phyloP scores from a whole-genome alignment of 257 asterid genomes.

The Nicotiana noctiflora region DNA sequence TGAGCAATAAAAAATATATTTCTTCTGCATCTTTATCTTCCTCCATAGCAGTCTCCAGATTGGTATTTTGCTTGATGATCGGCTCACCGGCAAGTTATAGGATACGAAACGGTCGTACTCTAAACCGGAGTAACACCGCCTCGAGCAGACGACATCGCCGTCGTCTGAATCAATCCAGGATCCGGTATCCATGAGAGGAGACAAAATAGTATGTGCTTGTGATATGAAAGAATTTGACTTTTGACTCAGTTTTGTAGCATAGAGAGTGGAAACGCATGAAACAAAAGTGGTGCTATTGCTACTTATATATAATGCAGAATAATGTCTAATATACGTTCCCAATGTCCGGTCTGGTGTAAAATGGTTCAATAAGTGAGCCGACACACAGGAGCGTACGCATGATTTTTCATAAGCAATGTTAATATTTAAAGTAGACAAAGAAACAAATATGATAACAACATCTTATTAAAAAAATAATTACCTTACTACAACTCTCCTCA shows the following conservation, averaged over 20 bases:
- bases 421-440: no score
- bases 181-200: neutral
- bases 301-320: neutral
- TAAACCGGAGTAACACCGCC: conserved; percentile 1
- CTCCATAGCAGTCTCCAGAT: conserved; percentile 63
- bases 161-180: neutral
- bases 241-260: neutral
- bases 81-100: conserved; percentile 8
- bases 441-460: no score
- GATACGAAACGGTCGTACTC: neutral
- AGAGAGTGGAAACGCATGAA: neutral
- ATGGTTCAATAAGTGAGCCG: neutral
- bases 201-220: neutral
- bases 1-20: conserved; percentile 27
- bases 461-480: no score
- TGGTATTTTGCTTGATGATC: conserved; percentile 36
- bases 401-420: no score
- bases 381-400: no score
- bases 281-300: neutral
- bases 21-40: conserved; percentile 65
- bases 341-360: neutral
- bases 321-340: neutral
- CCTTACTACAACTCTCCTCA: no score
- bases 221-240: neutral
- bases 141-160: neutral